Base-by-base conservation (phyloP, 1,284 basidiomycete species). In the Sanghuangporus sanghuang region DNA sequence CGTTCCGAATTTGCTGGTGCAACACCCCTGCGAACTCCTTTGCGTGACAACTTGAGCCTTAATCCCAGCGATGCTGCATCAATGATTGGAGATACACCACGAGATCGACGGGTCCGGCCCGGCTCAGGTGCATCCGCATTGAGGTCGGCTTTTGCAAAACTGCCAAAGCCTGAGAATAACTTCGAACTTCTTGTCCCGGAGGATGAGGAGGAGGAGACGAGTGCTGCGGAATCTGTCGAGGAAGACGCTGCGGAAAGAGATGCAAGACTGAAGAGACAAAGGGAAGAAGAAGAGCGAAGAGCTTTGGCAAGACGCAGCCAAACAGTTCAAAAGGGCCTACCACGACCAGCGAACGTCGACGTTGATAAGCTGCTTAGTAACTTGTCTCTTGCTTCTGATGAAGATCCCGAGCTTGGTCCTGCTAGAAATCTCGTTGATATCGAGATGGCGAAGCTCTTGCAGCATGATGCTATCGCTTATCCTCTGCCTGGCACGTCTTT, bases 111-210 rank as follows among this genome's bases (percentile, higher is more conserved):
- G 11, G 75, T 87, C 54, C 85, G 86, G 16, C 73, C 77, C 18
- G 82, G 81, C 63, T 85, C 87, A 46, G 81, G 84, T 11, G 90
- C 91, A 71, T 83, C 86, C 50, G 85, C 90, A 1, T 81, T 98
- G 59, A 83, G 89, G 69, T 84, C 87, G 18, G 92, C 92, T 1
- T 97, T 99, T 74, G 84, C 83, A 73, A 87, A 78, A 66, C 80
- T 99, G 16, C 97, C 97, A 0, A 89, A 87, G 68, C 96, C 97
- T 0, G 95, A 98, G 78, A 99, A 99, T 74, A 96, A 99, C 75
- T 99, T 98, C 71, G 96, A 99, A 75, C 79, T 99, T 50, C 85
- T 96, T 27, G 87, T 98, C 4, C 94, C 94, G 4, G 93, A 95
- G 68, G 90, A 92, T 27, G 94, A 95, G 64, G 84, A 82, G 9